phyloP scores from a whole-genome alignment of 805 yeast genomes.

The Ogataea pilisensis region DNA sequence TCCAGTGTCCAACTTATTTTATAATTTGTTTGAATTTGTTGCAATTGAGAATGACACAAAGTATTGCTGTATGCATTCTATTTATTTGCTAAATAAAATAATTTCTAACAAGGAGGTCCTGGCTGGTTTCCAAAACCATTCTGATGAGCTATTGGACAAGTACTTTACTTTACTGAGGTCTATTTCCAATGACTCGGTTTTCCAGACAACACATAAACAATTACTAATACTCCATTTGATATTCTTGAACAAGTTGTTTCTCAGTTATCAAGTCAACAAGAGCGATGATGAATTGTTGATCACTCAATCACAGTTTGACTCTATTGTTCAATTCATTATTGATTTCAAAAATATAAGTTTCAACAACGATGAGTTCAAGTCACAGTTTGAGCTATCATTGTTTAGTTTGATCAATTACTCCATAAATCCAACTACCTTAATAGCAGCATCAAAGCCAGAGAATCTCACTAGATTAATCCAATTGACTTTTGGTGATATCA shows the following conservation, averaged over 20 bases:
- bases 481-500: conserved; percentile 9
- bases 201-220: background rate
- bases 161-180: background rate
- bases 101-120: background rate
- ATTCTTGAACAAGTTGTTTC: conserved; percentile 14
- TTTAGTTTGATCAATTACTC: conserved; percentile 4
- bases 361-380: background rate
- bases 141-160: background rate
- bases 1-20: conserved; percentile 4
- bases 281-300: background rate
- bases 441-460: too few species aligned
- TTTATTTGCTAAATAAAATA: conserved; percentile 6
- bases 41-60: background rate
- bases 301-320: background rate
- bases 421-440: background rate
- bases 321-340: background rate
- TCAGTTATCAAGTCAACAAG: background rate
- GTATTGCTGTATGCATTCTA: conserved; percentile 9
- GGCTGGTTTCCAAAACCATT: background rate
- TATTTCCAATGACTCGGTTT: background rate
- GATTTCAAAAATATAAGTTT: background rate
- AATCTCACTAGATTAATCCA: too few species aligned
- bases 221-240: conserved; percentile 2
- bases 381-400: conserved; percentile 5
- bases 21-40: conserved; percentile 1